phyloP scores from a whole-genome alignment of 2,329 filamentous ascomycete species.

The Clarireedia paspali region DNA sequence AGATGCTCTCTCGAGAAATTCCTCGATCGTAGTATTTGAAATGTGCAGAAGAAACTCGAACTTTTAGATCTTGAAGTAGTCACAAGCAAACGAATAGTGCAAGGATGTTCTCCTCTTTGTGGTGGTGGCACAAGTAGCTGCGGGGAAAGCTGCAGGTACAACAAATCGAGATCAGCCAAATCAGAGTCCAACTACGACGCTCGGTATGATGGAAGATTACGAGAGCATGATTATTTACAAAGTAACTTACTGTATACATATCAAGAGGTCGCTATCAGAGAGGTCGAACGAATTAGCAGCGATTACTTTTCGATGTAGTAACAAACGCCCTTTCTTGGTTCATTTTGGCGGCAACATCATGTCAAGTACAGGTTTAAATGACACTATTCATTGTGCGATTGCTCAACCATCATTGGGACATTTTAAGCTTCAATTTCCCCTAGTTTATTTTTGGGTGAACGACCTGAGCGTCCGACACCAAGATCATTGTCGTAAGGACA shows the following conservation, averaged over 20 bases:
- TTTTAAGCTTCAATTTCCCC: no score
- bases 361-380: no score
- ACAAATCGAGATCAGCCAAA: not conserved
- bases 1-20: not conserved
- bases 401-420: no score
- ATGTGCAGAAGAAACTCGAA: not conserved
- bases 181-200: not conserved
- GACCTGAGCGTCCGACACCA: no score
- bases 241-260: not conserved
- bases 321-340: no score
- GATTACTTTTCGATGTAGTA: no score
- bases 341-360: no score
- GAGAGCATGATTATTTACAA: not conserved
- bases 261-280: no score
- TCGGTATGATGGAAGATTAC: not conserved
- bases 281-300: no score
- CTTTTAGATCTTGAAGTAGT: not conserved
- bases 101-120: not conserved
- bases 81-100: not conserved
- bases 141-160: constrained; percentile 8
- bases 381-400: no score
- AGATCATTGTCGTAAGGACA: no score
- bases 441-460: no score
- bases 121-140: constrained; percentile 3
- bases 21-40: not conserved